phyloP scores from a whole-genome alignment of 1,284 basidiomycete genomes.

The Cronartium quercuum region DNA sequence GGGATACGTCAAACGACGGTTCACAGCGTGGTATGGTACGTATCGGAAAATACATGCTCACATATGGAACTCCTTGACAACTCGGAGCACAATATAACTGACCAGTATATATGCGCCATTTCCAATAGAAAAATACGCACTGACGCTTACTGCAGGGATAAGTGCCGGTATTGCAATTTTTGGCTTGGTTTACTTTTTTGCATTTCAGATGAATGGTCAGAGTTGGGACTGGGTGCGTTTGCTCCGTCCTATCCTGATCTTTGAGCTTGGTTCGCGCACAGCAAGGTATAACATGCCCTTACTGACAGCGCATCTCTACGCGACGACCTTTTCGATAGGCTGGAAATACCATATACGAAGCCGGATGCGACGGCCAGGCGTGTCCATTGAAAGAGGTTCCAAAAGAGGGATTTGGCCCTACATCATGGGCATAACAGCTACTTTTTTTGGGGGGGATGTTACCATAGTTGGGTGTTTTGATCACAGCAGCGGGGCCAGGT shows the following conservation, averaged over 20 bases:
- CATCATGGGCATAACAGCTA: too few species aligned
- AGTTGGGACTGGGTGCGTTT: conserved; percentile 17
- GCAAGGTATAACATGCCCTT: background rate
- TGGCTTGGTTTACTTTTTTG: conserved; percentile 32
- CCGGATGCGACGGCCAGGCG: conserved; percentile 2
- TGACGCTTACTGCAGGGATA: conserved; percentile 21
- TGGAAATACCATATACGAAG: conserved; percentile 1
- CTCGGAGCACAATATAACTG: background rate
- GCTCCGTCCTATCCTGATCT: background rate
- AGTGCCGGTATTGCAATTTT: conserved; percentile 31
- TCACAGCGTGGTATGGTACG: conserved; percentile 36
- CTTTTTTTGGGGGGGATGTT: too few species aligned
- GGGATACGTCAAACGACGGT: conserved; percentile 24
- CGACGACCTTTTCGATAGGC: background rate
- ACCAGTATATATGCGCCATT: background rate
- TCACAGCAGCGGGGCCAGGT: too few species aligned
- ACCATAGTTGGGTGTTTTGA: too few species aligned
- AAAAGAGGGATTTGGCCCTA: conserved; percentile 5
- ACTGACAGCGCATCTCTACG: too few species aligned
- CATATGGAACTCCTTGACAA: too few species aligned
- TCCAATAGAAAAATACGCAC: conserved; percentile 29
- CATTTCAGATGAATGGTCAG: conserved; percentile 30
- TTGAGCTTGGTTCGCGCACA: background rate
- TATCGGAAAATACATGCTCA: too few species aligned
- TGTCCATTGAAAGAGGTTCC: conserved; percentile 15